phyloP scores from a whole-genome alignment of 176 grass and related monocot genomes.

The Aegilops bicornis region DNA sequence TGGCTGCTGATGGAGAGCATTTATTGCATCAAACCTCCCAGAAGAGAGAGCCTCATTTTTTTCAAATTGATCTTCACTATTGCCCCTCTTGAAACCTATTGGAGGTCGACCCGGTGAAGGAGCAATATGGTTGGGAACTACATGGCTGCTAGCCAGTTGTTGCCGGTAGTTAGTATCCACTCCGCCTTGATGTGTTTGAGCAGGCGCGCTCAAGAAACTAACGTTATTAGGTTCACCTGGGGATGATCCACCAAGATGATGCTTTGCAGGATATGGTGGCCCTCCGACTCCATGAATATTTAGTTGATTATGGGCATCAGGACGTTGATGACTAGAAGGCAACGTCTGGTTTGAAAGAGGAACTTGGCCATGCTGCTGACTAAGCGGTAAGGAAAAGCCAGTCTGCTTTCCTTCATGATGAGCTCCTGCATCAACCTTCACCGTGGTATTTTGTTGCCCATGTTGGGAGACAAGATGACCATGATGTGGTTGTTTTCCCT shows the following conservation, averaged over 20 bases:
- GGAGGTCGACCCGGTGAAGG: conserved; percentile 51
- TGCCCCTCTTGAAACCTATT: conserved; percentile 51
- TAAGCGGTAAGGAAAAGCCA: conserved; percentile 47
- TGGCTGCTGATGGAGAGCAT: conserved; percentile 60
- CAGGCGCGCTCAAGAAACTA: conserved; percentile 39
- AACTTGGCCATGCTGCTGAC: conserved; percentile 47
- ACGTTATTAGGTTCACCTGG: conserved; percentile 33
- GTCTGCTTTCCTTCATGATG: conserved; percentile 50
- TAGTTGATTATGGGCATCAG: conserved; percentile 33
- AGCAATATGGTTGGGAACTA: conserved; percentile 47
- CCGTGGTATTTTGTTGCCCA: conserved; percentile 38
- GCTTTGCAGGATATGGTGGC: conserved; percentile 36
- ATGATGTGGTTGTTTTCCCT: conserved; percentile 41
- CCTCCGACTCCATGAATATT: conserved; percentile 43
- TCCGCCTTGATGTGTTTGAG: conserved; percentile 41
- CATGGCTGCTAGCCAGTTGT: conserved; percentile 30
- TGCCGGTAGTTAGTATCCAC: conserved; percentile 45
- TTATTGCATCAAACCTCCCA: conserved; percentile 58
- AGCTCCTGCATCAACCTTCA: conserved; percentile 35
- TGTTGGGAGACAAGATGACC: conserved; percentile 33
- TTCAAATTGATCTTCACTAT: conserved; percentile 57
- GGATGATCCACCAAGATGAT: conserved; percentile 47
- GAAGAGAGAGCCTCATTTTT: conserved; percentile 48
- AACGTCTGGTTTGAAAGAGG: conserved; percentile 32
- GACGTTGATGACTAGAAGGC: conserved; percentile 50